These are phyloP conservation scores for Talaromyces piceae DNA, from an alignment of 2,329 filamentous ascomycete species.

Conservation along the genomic window DNA sequence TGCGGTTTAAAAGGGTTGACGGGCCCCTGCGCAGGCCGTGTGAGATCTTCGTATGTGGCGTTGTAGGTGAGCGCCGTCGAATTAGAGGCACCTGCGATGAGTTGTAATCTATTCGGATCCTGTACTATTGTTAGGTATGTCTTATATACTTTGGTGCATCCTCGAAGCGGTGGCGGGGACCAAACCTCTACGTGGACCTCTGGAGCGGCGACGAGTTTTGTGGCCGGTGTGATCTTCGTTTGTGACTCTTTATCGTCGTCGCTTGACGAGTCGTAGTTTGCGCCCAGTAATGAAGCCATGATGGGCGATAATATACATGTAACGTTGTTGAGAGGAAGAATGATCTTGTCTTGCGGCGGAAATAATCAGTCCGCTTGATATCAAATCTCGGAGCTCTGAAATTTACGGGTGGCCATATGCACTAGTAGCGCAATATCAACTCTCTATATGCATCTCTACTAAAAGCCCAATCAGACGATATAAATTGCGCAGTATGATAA, in stretches of 20 bases:
- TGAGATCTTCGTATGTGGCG: slow-evolving; percentile 63
- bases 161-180: slow-evolving; percentile 25
- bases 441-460: not conserved
- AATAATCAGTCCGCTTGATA: too few relatives aligned
- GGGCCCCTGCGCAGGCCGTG: slow-evolving; percentile 59
- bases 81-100: slow-evolving; percentile 43
- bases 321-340: not conserved
- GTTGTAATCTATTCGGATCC: slow-evolving; percentile 44
- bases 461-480: not conserved
- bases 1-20: slow-evolving; percentile 67
- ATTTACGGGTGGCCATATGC: slow-evolving; percentile 7
- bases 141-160: not conserved
- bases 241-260: slow-evolving; percentile 37
- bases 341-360: not conserved
- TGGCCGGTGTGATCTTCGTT: slow-evolving; percentile 23
- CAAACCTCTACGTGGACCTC: slow-evolving; percentile 52
- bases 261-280: slow-evolving; percentile 41
- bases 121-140: slow-evolving; percentile 34
- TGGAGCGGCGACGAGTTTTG: slow-evolving; percentile 42
- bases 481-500: not conserved
- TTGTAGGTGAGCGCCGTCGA: slow-evolving; percentile 46
- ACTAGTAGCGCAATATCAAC: slow-evolving; percentile 5
- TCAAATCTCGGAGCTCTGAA: slow-evolving; percentile 5
- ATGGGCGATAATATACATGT: slow-evolving; percentile 1
- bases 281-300: slow-evolving; percentile 40